Evolutionary conservation across 1,139 yeast species (phyloP).

Genomic region (Hansenula sp.): DNA sequence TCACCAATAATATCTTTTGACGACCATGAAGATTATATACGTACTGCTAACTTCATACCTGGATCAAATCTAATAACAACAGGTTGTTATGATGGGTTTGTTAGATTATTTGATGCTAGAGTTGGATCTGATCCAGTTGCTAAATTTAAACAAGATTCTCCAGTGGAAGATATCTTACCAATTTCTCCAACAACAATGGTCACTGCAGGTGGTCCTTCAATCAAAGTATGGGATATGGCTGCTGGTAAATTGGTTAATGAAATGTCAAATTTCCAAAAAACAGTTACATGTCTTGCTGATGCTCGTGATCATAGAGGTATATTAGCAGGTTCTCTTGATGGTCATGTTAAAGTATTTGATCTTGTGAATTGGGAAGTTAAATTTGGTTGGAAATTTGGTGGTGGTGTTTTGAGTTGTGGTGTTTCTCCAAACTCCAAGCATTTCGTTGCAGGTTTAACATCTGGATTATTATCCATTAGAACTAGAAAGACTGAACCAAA

Average conservation of each 20-base stretch:
- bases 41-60: constrained; percentile 79
- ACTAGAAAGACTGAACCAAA: constrained; percentile 72
- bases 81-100: constrained; percentile 89
- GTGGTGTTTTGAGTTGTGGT: constrained; percentile 85
- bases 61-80: constrained; percentile 76
- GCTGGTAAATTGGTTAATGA: constrained; percentile 63
- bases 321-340: constrained; percentile 91
- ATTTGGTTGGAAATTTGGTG: constrained; percentile 97
- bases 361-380: constrained; percentile 80
- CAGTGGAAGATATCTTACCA: constrained; percentile 85
- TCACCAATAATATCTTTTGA: constrained; percentile 64
- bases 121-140: constrained; percentile 45
- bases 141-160: constrained; percentile 56
- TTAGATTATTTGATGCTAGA: constrained; percentile 85
- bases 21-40: constrained; percentile 84
- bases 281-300: constrained; percentile 79
- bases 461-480: constrained; percentile 84
- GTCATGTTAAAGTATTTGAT: constrained; percentile 94
- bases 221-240: constrained; percentile 90
- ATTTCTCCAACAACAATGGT: constrained; percentile 76
- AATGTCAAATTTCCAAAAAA: constrained; percentile 81
- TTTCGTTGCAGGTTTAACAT: constrained; percentile 88
- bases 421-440: constrained; percentile 89
- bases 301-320: constrained; percentile 63
- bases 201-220: constrained; percentile 82